phyloP scores from a whole-genome alignment of 2,329 filamentous ascomycete genomes.

The Neonectria ditissima region DNA sequence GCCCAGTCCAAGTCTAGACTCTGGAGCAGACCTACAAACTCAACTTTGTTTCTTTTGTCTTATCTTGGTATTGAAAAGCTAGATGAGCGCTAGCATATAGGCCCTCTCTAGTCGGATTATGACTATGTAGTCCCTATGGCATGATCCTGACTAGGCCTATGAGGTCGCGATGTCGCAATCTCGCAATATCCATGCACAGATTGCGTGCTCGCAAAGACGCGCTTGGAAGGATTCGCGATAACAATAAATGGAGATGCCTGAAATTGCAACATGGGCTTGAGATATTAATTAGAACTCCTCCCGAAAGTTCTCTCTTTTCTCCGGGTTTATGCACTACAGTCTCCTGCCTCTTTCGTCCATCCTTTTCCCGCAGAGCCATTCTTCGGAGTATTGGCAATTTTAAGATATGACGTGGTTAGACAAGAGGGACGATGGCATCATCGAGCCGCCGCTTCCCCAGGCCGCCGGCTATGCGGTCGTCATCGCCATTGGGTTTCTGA shows the following conservation, averaged over 20 bases:
- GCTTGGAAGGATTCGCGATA: conserved; percentile 7
- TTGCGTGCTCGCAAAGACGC: conserved; percentile 23
- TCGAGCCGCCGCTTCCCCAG: conserved; percentile 46
- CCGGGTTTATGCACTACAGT: neutral
- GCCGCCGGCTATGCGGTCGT: conserved; percentile 50
- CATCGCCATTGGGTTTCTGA: conserved; percentile 49
- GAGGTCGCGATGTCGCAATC: conserved; percentile 7
- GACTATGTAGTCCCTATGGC: conserved; percentile 11
- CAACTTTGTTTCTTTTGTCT: neutral
- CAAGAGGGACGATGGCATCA: conserved; percentile 21
- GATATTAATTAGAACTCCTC: neutral
- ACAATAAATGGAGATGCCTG: neutral
- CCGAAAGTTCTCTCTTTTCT: neutral
- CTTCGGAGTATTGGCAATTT: neutral
- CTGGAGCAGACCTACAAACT: neutral
- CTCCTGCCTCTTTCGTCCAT: neutral
- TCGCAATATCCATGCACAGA: conserved; percentile 15
- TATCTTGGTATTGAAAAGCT: neutral
- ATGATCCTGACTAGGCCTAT: conserved; percentile 22
- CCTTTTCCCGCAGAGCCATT: neutral
- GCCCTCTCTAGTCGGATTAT: conserved; percentile 9
- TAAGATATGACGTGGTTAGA: neutral
- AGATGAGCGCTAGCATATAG: conserved; percentile 12
- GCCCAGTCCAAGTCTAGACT: no score
- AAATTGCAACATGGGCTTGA: neutral